These are phyloP conservation scores for Zalaria obscura DNA, from an alignment of 2,329 filamentous ascomycete species.

Conservation along the genomic window DNA sequence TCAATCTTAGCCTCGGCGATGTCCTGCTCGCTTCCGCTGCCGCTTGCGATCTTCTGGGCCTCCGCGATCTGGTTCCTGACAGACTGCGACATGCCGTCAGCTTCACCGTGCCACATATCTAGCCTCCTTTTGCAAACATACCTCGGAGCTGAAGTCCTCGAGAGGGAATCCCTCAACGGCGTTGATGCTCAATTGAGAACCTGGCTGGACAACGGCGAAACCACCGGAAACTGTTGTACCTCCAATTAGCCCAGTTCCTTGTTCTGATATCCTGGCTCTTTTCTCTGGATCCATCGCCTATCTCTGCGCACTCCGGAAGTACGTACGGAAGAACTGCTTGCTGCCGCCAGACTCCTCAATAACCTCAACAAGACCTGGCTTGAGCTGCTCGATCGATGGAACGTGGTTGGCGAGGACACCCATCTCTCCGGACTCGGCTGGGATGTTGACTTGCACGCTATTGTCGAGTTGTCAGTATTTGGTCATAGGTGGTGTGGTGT, in stretches of 20 bases:
- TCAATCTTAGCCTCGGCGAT: slow-evolving; percentile 99
- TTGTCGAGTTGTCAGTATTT: slow-evolving; percentile 26
- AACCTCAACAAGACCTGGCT: slow-evolving; percentile 88
- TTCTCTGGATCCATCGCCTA: not conserved
- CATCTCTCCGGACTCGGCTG: slow-evolving; percentile 97
- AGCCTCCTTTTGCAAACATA: slow-evolving; percentile 16
- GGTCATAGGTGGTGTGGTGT: not conserved
- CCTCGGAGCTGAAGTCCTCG: slow-evolving; percentile 89
- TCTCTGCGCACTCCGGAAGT: not conserved
- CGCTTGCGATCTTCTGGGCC: slow-evolving; percentile 86
- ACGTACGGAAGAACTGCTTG: slow-evolving; percentile 99
- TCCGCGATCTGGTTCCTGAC: slow-evolving; percentile 84
- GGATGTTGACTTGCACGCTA: slow-evolving; percentile 96
- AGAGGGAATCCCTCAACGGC: slow-evolving; percentile 88
- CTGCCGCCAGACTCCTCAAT: slow-evolving; percentile 76
- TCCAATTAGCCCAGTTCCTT: not conserved
- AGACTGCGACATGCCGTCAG: slow-evolving; percentile 30
- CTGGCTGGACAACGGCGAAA: slow-evolving; percentile 92
- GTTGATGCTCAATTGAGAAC: slow-evolving; percentile 93
- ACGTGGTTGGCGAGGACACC: slow-evolving; percentile 99
- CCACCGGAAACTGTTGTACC: slow-evolving; percentile 69
- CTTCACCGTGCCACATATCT: not conserved
- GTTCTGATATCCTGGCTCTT: slow-evolving; percentile 3
- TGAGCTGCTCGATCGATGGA: slow-evolving; percentile 96
- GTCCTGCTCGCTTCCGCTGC: slow-evolving; percentile 87